Conservation (phyloP, 2,329 filamentous ascomycete species). For the Aaosphaeria arxii region DNA sequence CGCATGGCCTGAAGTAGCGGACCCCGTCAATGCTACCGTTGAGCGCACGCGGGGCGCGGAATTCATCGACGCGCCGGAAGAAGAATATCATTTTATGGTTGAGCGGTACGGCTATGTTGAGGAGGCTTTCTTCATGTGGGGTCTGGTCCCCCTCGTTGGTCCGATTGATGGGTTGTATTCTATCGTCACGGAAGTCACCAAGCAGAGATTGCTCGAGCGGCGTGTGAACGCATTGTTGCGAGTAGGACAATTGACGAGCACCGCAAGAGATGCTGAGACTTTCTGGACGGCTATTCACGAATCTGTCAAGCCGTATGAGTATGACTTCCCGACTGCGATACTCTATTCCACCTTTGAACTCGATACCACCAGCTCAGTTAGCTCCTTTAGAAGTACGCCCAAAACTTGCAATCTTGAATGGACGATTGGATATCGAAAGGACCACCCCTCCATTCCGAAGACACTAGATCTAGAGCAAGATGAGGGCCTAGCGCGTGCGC, state of each 20-base stretch:
- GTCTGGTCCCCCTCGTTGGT: slow-evolving; percentile 8
- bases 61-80: slow-evolving; percentile 9
- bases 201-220: slow-evolving; percentile 12
- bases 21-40: background rate
- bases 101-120: slow-evolving; percentile 11
- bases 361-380: background rate
- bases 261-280: background rate
- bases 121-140: slow-evolving; percentile 12
- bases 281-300: slow-evolving; percentile 8
- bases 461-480: slow-evolving; percentile 2
- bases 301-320: slow-evolving; percentile 7
- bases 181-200: slow-evolving; percentile 14
- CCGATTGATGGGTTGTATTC: slow-evolving; percentile 10
- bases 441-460: slow-evolving; percentile 5
- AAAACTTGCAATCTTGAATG: background rate
- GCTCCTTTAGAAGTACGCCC: background rate
- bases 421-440: slow-evolving; percentile 3
- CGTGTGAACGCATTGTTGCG: slow-evolving; percentile 8
- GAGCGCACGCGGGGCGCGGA: slow-evolving; percentile 4
- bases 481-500: slow-evolving; percentile 2
- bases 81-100: slow-evolving; percentile 12
- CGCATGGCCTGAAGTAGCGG: background rate
- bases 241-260: slow-evolving; percentile 3
- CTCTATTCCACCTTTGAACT: slow-evolving; percentile 6
- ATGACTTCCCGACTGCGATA: slow-evolving; percentile 10